phyloP scores from a whole-genome alignment of 257 asterid species.

The Ballota nigra region DNA sequence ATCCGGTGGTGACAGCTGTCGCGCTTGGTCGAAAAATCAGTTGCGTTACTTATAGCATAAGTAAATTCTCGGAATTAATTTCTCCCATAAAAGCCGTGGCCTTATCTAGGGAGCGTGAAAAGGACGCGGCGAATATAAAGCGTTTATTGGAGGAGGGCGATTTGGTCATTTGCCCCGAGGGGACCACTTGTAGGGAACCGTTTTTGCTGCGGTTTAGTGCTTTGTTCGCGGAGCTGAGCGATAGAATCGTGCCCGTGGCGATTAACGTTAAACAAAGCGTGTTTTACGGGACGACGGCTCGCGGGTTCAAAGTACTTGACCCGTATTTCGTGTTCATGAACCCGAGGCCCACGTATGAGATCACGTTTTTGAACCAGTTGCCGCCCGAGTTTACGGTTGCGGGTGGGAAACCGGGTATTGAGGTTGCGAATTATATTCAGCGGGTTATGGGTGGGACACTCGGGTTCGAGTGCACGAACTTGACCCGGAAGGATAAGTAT shows the following conservation, averaged over 20 bases:
- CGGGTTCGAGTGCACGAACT: conserved; percentile 79
- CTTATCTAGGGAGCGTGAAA: conserved; percentile 65
- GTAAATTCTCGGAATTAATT: conserved; percentile 71
- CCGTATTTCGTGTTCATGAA: conserved; percentile 93
- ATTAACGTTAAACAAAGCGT: conserved; percentile 60
- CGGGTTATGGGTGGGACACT: conserved; percentile 68
- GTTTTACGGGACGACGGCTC: conserved; percentile 73
- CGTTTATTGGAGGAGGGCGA: conserved; percentile 72
- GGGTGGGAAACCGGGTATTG: conserved; percentile 69
- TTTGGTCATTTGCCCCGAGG: conserved; percentile 80
- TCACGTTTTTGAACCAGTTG: conserved; percentile 66
- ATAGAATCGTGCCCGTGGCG: conserved; percentile 87
- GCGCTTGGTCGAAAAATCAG: conserved; percentile 86
- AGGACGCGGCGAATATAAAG: conserved; percentile 65
- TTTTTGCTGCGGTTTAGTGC: conserved; percentile 80
- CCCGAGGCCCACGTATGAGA: conserved; percentile 77
- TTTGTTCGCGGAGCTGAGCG: conserved; percentile 77
- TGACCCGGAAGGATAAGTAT: conserved; percentile 85
- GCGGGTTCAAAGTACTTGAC: conserved; percentile 66
- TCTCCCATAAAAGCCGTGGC: conserved; percentile 88
- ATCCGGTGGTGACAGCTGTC: conserved; percentile 77
- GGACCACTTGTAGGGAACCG: conserved; percentile 84
- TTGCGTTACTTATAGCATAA: conserved; percentile 83
- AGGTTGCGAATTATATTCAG: conserved; percentile 82
- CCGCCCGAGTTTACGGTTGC: conserved; percentile 54